Conservation (phyloP, 345 rosid genomes). For the Fremontodendron californicum region DNA sequence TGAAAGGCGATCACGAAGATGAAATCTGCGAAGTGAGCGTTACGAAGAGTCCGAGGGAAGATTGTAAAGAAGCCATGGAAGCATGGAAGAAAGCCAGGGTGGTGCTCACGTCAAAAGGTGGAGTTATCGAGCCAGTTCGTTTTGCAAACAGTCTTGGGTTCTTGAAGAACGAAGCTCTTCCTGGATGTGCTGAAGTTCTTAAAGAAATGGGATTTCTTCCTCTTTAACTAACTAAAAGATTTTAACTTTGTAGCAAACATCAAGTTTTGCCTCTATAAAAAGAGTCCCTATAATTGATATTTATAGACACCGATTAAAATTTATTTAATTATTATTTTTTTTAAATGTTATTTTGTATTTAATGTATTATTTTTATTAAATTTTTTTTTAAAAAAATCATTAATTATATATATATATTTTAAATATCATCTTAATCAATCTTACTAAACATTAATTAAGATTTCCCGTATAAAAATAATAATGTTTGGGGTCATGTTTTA, state of each 20-base stretch:
- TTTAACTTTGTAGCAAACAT: not conserved
- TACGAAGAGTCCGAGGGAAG: conserved; percentile 14
- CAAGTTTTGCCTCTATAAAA: not conserved
- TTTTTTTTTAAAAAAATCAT: too few relatives aligned
- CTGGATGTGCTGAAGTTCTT: conserved; percentile 22
- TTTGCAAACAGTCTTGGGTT: conserved; percentile 31
- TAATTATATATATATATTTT: too few relatives aligned
- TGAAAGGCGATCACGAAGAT: conserved; percentile 32
- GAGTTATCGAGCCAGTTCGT: conserved; percentile 5
- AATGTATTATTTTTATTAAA: too few relatives aligned
- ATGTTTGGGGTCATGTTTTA: too few relatives aligned
- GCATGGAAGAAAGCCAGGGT: conserved; percentile 18
- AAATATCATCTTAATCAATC: too few relatives aligned
- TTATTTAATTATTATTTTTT: too few relatives aligned
- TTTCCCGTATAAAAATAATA: too few relatives aligned
- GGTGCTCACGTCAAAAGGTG: conserved; percentile 21
- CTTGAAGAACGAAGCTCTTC: conserved; percentile 20
- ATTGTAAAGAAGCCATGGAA: conserved; percentile 19
- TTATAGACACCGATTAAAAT: too few relatives aligned
- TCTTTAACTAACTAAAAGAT: not conserved
- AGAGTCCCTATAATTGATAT: too few relatives aligned
- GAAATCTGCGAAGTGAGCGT: conserved; percentile 29
- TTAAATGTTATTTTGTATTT: too few relatives aligned
- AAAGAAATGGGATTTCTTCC: conserved; percentile 14
- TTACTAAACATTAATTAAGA: too few relatives aligned